Conservation (phyloP, 495 filamentous ascomycete species). For the Xylaria venustula region DNA sequence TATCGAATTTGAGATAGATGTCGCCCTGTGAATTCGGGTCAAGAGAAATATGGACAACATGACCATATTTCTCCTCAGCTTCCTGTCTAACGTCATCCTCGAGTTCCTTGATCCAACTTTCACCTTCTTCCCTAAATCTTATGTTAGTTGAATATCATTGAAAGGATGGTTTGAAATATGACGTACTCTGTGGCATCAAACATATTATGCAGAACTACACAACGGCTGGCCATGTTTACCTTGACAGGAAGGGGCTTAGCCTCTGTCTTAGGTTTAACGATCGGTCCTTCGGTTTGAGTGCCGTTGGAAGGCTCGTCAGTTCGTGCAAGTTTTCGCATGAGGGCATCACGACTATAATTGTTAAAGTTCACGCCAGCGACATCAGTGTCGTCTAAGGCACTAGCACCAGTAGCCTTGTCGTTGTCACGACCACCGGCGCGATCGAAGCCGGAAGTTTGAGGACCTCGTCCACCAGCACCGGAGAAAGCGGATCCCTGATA, state of each 20-base stretch:
- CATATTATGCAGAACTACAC: constrained; percentile 92
- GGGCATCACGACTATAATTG: constrained; percentile 94
- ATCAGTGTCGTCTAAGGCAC: constrained; percentile 96
- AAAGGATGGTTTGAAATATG: neutral
- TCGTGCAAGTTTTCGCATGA: constrained; percentile 97
- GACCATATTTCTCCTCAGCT: constrained; percentile 94
- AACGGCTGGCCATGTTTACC: constrained; percentile 90
- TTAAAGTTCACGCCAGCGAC: constrained; percentile 98
- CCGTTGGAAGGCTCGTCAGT: constrained; percentile 77
- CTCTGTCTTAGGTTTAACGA: constrained; percentile 77
- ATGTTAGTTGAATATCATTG: constrained; percentile 41
- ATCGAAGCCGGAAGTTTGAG: constrained; percentile 88
- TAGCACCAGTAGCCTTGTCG: constrained; percentile 89
- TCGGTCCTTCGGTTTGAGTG: constrained; percentile 64
- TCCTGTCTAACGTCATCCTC: constrained; percentile 92
- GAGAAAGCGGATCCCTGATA: constrained; percentile 96
- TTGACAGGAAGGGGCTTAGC: constrained; percentile 77
- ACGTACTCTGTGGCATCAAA: constrained; percentile 90
- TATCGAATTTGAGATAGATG: constrained; percentile 97
- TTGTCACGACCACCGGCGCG: constrained; percentile 87
- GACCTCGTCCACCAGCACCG: constrained; percentile 83
- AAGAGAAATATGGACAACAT: constrained; percentile 95
- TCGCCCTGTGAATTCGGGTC: constrained; percentile 93
- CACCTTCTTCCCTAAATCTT: constrained; percentile 71
- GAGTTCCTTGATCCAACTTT: constrained; percentile 86